phyloP scores from a whole-genome alignment of 345 rosid species.

The Citrus glauca region DNA sequence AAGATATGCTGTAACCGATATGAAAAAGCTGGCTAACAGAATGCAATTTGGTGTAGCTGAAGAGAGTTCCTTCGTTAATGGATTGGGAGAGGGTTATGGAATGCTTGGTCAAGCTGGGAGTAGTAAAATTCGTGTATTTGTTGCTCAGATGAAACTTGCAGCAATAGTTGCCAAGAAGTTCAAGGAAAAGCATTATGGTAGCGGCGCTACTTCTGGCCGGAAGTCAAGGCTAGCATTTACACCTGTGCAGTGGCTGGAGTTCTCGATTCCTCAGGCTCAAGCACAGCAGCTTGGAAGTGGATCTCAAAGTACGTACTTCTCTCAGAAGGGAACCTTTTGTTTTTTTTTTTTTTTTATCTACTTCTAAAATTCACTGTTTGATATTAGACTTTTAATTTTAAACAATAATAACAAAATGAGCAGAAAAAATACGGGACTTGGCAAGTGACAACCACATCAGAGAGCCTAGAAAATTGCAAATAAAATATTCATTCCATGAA shows the following conservation, averaged over 20 bases:
- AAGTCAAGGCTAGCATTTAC: slow-evolving; percentile 94
- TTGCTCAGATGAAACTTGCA: slow-evolving; percentile 80
- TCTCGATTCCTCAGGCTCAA: slow-evolving; percentile 79
- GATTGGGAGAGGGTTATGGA: slow-evolving; percentile 91
- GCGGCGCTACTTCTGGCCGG: slow-evolving; percentile 83
- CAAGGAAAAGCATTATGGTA: slow-evolving; percentile 70
- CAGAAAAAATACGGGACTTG: too few relatives aligned
- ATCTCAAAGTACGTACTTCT: slow-evolving; percentile 91
- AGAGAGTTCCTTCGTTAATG: slow-evolving; percentile 95
- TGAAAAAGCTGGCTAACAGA: slow-evolving; percentile 94
- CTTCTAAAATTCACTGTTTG: too few relatives aligned
- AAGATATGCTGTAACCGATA: slow-evolving; percentile 91
- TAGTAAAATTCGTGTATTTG: slow-evolving; percentile 65
- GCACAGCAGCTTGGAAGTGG: slow-evolving; percentile 76
- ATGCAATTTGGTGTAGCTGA: slow-evolving; percentile 94
- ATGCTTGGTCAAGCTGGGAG: slow-evolving; percentile 58
- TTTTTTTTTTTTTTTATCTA: too few relatives aligned
- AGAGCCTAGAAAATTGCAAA: neutral
- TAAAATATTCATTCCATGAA: neutral
- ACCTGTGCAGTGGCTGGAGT: slow-evolving; percentile 92
- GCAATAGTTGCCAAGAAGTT: slow-evolving; percentile 95
- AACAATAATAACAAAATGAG: too few relatives aligned
- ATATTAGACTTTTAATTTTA: too few relatives aligned
- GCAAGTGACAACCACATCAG: neutral
- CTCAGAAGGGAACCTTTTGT: neutral